Base-by-base conservation (phyloP, 768 basidiomycete genomes). In the Galerina marginata region DNA sequence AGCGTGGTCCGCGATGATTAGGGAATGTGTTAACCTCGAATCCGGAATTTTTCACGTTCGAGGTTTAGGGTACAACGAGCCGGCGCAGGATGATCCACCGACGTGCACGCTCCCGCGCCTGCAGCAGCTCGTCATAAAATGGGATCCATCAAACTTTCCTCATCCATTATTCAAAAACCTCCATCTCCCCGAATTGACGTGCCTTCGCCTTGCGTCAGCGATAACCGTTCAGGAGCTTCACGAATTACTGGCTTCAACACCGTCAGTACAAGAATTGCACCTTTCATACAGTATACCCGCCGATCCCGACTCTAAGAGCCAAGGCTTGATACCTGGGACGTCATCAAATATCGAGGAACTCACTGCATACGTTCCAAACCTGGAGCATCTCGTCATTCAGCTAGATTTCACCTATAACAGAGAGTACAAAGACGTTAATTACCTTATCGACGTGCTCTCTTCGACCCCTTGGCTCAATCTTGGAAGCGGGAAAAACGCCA, bases 101-200 rank as follows among this genome's bases (percentile, higher is more conserved):
- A 6, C 42, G 4, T 26, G 14, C n/a, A 25, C 16, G 16, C 51
- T 53, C 9, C 10, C 23, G 3, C 39, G 42, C 2, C 23, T 53
- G 15, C 51, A 40, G 38, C 51, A 42, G 51, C 51, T 53, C 38
- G 51, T 53, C 4, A 25, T 53, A 6, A 53, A 53, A n/a, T 53
- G 51, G 51, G 42, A 53, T 26, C 38, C 51, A 9, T 40, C 42
- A 14, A 40, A 40, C 14, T 53, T 53, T 15, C 23, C 38, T 12
- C 38, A 40, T 25, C n/a, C 51, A 10, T 20, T 52, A 9, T 53
- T 53, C 51, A 40, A 42, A 26, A 53, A 53, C 9, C 39, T 53
- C 9, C 6, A 14, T 15, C 42, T 53, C 38, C 51, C 51, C 2
- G 2, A 0, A 15, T 40, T 53, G 5, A 53, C 20, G 3, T 23